Evolutionary conservation across 1,284 basidiomycete species (phyloP).

Genomic region (Anthracocystis setariae): DNA sequence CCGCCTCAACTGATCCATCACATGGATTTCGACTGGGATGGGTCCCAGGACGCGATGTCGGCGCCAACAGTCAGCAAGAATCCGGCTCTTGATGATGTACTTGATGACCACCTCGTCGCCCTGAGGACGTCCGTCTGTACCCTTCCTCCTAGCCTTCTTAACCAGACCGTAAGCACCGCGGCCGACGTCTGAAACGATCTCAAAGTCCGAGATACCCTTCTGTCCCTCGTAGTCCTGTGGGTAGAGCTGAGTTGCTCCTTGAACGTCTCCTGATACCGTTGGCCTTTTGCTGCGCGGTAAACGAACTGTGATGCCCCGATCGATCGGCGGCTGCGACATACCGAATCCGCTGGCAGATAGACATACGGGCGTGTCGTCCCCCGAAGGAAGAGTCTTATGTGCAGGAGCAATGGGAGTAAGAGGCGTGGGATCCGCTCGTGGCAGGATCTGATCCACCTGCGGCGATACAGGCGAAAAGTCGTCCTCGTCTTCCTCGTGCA

Average conservation of each 20-base stretch:
- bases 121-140: slow-evolving; percentile 72
- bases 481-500: slow-evolving; percentile 54
- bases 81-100: slow-evolving; percentile 97
- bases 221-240: slow-evolving; percentile 21
- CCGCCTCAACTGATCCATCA: slow-evolving; percentile 84
- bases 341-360: slow-evolving; percentile 7
- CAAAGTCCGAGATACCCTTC: slow-evolving; percentile 58
- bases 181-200: slow-evolving; percentile 68
- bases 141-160: slow-evolving; percentile 84
- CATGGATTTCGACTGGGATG: slow-evolving; percentile 98
- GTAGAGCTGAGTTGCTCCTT: slow-evolving; percentile 12
- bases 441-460: slow-evolving; percentile 20
- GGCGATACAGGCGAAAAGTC: slow-evolving; percentile 40
- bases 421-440: slow-evolving; percentile 17
- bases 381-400: slow-evolving; percentile 13
- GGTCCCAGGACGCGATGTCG: slow-evolving; percentile 91
- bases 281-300: slow-evolving; percentile 46
- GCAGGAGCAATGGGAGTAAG: slow-evolving; percentile 34
- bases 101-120: slow-evolving; percentile 84
- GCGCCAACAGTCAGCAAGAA: slow-evolving; percentile 98
- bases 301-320: slow-evolving; percentile 26
- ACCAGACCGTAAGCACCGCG: slow-evolving; percentile 97
- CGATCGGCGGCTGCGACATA: slow-evolving; percentile 20
- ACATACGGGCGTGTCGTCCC: slow-evolving; percentile 1
- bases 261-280: slow-evolving; percentile 19